Percentiles rank a stretch among this genome's conserved stretches.
These are phyloP conservation scores for Pseudogymnoascus sp. DNA, from an alignment of 2,329 filamentous ascomycete genomes.

Conservation along the genomic window DNA sequence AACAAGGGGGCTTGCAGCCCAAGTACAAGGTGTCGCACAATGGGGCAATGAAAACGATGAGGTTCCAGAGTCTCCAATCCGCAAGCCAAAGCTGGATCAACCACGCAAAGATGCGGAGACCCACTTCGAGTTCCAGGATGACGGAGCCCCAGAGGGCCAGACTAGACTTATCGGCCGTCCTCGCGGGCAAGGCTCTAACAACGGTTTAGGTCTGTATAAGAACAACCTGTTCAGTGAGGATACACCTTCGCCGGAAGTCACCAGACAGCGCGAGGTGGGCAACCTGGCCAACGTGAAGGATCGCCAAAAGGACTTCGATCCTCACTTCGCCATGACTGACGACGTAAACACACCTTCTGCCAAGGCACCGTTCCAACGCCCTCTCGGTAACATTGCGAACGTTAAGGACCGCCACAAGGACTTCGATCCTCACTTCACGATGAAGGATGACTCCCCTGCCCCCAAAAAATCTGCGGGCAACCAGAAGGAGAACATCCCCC, in stretches of 20 bases:
- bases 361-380: conserved; percentile 23
- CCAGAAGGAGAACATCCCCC: conserved; percentile 33
- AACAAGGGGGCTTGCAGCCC: conserved; percentile 43
- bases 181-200: conserved; percentile 55
- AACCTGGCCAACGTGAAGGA: conserved; percentile 67
- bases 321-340: conserved; percentile 72
- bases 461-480: conserved; percentile 31
- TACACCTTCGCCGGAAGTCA: conserved; percentile 25
- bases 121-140: conserved; percentile 80
- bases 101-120: conserved; percentile 71
- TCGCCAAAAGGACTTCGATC: conserved; percentile 67
- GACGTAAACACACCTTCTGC: conserved; percentile 43
- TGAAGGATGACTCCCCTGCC: conserved; percentile 57
- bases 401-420: conserved; percentile 66
- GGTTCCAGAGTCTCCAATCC: conserved; percentile 49
- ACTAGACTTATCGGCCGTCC: conserved; percentile 39
- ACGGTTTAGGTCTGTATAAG: conserved; percentile 65
- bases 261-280: conserved; percentile 42
- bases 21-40: conserved; percentile 65
- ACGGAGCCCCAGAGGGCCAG: conserved; percentile 49
- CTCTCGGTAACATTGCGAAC: conserved; percentile 46
- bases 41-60: conserved; percentile 68
- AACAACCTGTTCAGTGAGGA: conserved; percentile 64
- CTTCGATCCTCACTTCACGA: conserved; percentile 56
- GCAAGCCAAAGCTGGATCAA: conserved; percentile 52